Percentiles rank a stretch among this genome's conserved stretches.
These are phyloP conservation scores for Arachnomyces sp. DNA, from an alignment of 2,329 filamentous ascomycete species.

Conservation along the genomic window DNA sequence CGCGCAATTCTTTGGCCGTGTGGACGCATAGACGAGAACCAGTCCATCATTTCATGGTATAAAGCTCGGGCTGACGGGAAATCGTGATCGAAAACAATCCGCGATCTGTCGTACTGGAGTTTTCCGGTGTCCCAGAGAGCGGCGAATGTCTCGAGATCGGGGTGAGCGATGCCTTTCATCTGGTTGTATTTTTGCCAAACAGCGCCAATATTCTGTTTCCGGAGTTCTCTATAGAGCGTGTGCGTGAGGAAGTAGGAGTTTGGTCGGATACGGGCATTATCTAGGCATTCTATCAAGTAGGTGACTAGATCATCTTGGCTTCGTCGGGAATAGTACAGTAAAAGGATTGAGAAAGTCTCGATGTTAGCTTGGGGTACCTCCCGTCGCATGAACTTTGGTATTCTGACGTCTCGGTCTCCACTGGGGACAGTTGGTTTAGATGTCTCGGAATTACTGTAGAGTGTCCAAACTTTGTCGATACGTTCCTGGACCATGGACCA, in stretches of 20 bases:
- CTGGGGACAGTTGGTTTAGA: slow-evolving; percentile 21
- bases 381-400: slow-evolving; percentile 34
- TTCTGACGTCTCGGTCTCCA: slow-evolving; percentile 13
- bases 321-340: slow-evolving; percentile 61
- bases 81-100: slow-evolving; percentile 37
- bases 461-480: slow-evolving; percentile 52
- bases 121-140: slow-evolving; percentile 53
- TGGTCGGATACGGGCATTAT: slow-evolving; percentile 54
- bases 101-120: slow-evolving; percentile 40
- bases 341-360: slow-evolving; percentile 69
- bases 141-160: slow-evolving; percentile 61
- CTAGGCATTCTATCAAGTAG: slow-evolving; percentile 55
- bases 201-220: slow-evolving; percentile 47
- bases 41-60: slow-evolving; percentile 43
- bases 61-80: slow-evolving; percentile 39
- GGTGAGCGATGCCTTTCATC: slow-evolving; percentile 47
- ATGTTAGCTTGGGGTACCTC: slow-evolving; percentile 54
- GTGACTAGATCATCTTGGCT: slow-evolving; percentile 50
- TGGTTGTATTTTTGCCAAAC: slow-evolving; percentile 50
- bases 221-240: slow-evolving; percentile 58
- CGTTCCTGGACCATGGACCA: slow-evolving; percentile 70
- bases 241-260: slow-evolving; percentile 75
- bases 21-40: slow-evolving; percentile 29
- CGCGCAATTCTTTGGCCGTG: slow-evolving; percentile 21
- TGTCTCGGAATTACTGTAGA: slow-evolving; percentile 17